Evolutionary conservation across 345 rosid genomes (phyloP).

Genomic region (Lagerstroemia speciosa): DNA sequence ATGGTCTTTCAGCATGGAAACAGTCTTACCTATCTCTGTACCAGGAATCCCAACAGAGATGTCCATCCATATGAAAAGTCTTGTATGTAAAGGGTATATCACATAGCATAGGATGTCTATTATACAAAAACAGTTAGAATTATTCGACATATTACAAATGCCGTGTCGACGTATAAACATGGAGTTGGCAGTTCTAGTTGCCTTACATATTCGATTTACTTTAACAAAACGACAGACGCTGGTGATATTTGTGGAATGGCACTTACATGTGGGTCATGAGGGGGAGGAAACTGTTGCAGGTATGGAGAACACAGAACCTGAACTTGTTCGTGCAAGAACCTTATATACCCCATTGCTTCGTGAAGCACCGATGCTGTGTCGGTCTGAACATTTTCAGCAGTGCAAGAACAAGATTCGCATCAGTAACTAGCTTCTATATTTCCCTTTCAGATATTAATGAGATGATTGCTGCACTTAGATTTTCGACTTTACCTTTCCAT

Average conservation of each 20-base stretch:
- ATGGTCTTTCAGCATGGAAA: neutral
- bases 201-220: neutral
- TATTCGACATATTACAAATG: no score
- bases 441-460: neutral
- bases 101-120: no score
- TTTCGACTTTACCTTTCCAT: constrained; percentile 56
- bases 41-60: neutral
- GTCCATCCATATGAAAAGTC: no score
- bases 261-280: constrained; percentile 14
- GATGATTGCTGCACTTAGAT: neutral
- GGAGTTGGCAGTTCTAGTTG: neutral
- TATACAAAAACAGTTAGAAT: no score
- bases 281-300: constrained; percentile 26
- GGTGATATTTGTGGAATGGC: constrained; percentile 17
- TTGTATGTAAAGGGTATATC: no score
- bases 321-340: constrained; percentile 85
- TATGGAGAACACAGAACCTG: constrained; percentile 83
- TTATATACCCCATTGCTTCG: constrained; percentile 96
- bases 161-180: no score
- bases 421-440: constrained; percentile 9
- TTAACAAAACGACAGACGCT: neutral
- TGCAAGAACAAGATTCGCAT: constrained; percentile 7
- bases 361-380: constrained; percentile 90
- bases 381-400: constrained; percentile 39
- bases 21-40: neutral